These are phyloP conservation scores for Amorphotheca resinae DNA, from an alignment of 495 filamentous ascomycete genomes.

Conservation along the genomic window DNA sequence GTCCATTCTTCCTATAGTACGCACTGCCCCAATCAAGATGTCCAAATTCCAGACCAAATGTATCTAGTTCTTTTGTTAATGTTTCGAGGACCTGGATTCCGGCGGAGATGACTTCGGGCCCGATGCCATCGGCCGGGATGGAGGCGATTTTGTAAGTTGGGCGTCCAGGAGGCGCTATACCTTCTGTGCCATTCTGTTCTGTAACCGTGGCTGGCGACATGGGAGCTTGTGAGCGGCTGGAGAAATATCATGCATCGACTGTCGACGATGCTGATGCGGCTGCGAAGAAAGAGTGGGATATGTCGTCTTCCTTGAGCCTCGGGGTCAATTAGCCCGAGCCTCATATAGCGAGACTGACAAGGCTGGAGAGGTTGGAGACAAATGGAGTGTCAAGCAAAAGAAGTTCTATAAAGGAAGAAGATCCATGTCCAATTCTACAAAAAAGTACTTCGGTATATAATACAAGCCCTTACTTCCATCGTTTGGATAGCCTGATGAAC, in stretches of 20 bases:
- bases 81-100: conserved; percentile 34
- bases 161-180: background rate
- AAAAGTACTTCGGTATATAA: background rate
- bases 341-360: too few species aligned
- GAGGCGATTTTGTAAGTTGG: conserved; percentile 32
- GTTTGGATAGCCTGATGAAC: background rate
- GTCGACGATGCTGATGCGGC: too few species aligned
- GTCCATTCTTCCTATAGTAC: conserved; percentile 38
- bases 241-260: too few species aligned
- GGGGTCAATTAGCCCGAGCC: too few species aligned
- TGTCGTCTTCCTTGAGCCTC: too few species aligned
- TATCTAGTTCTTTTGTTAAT: conserved; percentile 30
- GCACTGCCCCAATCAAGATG: conserved; percentile 40
- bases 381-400: too few species aligned
- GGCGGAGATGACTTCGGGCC: conserved; percentile 39
- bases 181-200: background rate
- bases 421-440: background rate
- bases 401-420: background rate
- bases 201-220: background rate
- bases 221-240: too few species aligned
- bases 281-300: too few species aligned
- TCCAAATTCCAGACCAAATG: conserved; percentile 36
- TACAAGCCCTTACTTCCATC: background rate
- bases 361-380: too few species aligned
- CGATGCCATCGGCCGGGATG: conserved; percentile 44